Base-by-base conservation (phyloP, 1,284 basidiomycete genomes). In the Phellopilus nigrolimitatus region DNA sequence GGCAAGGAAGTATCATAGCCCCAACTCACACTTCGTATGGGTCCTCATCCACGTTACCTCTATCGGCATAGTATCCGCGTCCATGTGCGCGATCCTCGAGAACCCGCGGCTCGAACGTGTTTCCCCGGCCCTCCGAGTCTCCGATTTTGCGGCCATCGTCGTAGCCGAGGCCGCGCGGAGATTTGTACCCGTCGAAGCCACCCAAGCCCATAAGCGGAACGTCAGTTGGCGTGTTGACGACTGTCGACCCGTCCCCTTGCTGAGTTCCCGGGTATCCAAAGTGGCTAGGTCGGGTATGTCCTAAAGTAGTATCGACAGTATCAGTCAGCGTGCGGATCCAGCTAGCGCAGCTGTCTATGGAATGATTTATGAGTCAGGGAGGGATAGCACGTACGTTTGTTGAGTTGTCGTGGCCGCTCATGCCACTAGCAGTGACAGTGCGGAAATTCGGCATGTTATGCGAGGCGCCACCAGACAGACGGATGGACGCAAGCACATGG, bases 361-460 rank as follows among this genome's bases (percentile, higher is more conserved):
- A n/a, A 28, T 17, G 25, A 43, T 43, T n/a, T 5, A 28, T 28
- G n/a, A 8, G 24, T 22, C 8, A 12, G 19, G 25, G 19, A 22
- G n/a, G n/a, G n/a, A n/a, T 2, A 33, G 6, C 3, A 46, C 44
- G 17, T 33, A 46, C 44, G 12, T 39, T 41, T 17, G 47, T 19
- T 21, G 39, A 25, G n/a, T 27, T 25, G 17, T 22, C 37, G n/a
- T n/a, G n/a, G n/a, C n/a, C n/a, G n/a, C n/a, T n/a, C n/a, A n/a
- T n/a, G 1, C 8, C 28, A 4, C 13, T 39, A 39, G 2, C 46
- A 41, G 13, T 27, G 51, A n/a, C 2, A 15, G n/a, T 2, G n/a
- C 39, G 45, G 39, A 49, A 53, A 3, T 36, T 9, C n/a, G 45
- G 46, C 44, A 53, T 48, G n/a, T 40, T 47, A 4, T 38, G 34